phyloP scores from a whole-genome alignment of 2,329 filamentous ascomycete genomes.

The Epichloe brachyelytri region DNA sequence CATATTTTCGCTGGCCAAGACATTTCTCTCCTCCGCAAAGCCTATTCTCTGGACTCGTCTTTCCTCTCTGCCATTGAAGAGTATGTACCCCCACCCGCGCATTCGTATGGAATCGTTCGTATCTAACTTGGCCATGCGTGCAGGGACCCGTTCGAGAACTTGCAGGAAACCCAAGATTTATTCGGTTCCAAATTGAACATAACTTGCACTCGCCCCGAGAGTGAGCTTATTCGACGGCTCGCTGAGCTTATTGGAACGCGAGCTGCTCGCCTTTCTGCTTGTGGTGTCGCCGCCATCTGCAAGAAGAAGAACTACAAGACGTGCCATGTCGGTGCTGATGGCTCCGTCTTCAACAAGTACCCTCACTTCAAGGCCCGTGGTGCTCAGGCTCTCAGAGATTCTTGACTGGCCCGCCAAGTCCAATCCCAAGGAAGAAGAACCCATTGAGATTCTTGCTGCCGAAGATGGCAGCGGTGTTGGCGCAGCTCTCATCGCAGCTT shows the following conservation, averaged over 20 bases:
- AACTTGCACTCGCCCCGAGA: slow-evolving; percentile 58
- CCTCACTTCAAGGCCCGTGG: slow-evolving; percentile 93
- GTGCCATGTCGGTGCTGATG: slow-evolving; percentile 93
- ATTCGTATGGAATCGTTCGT: background rate
- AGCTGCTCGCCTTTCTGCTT: slow-evolving; percentile 82
- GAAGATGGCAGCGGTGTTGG: slow-evolving; percentile 98
- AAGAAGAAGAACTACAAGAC: slow-evolving; percentile 84
- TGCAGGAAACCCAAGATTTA: slow-evolving; percentile 75
- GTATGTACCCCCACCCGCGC: slow-evolving; percentile 29
- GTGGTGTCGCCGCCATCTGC: slow-evolving; percentile 90
- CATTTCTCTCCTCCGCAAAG: slow-evolving; percentile 64
- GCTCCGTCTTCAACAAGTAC: slow-evolving; percentile 98
- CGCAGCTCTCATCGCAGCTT: slow-evolving; percentile 77
- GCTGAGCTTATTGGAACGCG: slow-evolving; percentile 92
- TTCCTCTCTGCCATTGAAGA: slow-evolving; percentile 91
- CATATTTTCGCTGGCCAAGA: slow-evolving; percentile 78
- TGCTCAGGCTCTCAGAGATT: slow-evolving; percentile 82
- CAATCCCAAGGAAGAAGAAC: slow-evolving; percentile 61
- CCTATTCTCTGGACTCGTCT: slow-evolving; percentile 83
- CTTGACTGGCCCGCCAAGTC: slow-evolving; percentile 77
- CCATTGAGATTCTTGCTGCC: slow-evolving; percentile 74
- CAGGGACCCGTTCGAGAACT: slow-evolving; percentile 87
- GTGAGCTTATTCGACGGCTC: slow-evolving; percentile 77
- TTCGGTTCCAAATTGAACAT: slow-evolving; percentile 68
- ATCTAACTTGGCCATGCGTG: background rate